Conservation (phyloP, 2,329 filamentous ascomycete genomes). For the Colletotrichum chrysophilum region DNA sequence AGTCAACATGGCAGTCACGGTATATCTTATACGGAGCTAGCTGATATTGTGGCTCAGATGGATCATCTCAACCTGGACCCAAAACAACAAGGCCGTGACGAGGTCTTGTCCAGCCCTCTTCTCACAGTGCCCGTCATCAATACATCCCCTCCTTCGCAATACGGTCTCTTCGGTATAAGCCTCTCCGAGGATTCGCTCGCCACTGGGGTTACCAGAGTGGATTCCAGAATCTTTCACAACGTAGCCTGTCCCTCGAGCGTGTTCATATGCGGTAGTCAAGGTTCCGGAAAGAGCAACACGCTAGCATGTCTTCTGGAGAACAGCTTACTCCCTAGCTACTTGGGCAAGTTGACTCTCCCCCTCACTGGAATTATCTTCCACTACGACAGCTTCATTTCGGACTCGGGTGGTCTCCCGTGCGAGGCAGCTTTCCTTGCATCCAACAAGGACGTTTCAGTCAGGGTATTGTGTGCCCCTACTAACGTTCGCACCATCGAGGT, state of each 20-base stretch:
- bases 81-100: neutral
- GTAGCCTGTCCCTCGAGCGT: constrained; percentile 57
- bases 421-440: constrained; percentile 64
- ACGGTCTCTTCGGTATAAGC: constrained; percentile 27
- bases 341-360: constrained; percentile 53
- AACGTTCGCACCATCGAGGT: constrained; percentile 45
- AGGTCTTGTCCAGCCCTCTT: constrained; percentile 10
- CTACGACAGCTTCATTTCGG: constrained; percentile 62
- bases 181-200: neutral
- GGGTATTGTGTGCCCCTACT: constrained; percentile 60
- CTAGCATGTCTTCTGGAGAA: constrained; percentile 63
- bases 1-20: neutral
- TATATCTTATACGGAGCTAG: neutral
- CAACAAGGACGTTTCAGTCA: constrained; percentile 46
- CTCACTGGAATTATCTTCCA: constrained; percentile 69
- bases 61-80: neutral
- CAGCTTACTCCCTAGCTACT: constrained; percentile 51
- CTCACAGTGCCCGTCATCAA: neutral
- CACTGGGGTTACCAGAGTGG: too few relatives aligned
- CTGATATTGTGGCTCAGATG: neutral
- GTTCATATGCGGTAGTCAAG: constrained; percentile 70
- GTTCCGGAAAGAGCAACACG: constrained; percentile 68
- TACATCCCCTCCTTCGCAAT: neutral
- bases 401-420: constrained; percentile 54
- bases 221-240: constrained; percentile 47